Base-by-base conservation (phyloP, 345 rosid species). In the Balakata baccata region DNA sequence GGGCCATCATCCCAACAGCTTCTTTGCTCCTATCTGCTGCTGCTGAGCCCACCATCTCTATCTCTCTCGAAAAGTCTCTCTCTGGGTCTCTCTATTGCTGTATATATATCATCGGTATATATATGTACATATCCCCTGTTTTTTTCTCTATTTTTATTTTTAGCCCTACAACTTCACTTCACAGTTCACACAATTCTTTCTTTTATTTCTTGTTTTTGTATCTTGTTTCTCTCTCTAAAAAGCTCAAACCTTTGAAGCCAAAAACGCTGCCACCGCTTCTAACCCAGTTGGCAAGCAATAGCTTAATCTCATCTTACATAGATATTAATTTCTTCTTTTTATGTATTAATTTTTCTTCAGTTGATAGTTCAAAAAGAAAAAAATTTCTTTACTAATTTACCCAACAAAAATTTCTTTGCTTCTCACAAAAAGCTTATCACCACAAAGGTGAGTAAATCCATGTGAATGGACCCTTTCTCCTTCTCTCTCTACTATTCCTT, bases 1-100 rank as follows among this genome's bases (percentile, higher is more conserved):
- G 98, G 84, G 98, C 98, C 97, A 95, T 91, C 99, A 95, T 95
- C 94, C 96, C 99, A 68, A 92, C 94, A 71, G 98, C 99, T 85
- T 95, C 98, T 88, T 92, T 92, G 93, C 97, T 91, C 79, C 99
- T 89, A 85, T 90, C 94, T 87, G 89, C 92, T 84, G 90, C 89
- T 83, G 85, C 91, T 74, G 98, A 92, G 94, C 98, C 99, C 99
- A 91, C 98, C 99, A 95, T 94, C 76, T 82, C 81, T 84, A 78
- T 82, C 70, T 69, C 71, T 73, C 71, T 72, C 61, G 9, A 13
- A 2, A 41, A 20, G 13, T 75, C 70, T 69, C 38, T 65, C 75
- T 60, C 64, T 61, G 39, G 18, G 43, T 5, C 49, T 57, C 74
- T 22, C 45, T 41, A 12, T 65, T 17, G n/a, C 3, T 23, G 14